Percentiles rank a stretch among this genome's conserved stretches.
phyloP scores from a whole-genome alignment of 2,329 filamentous ascomycete genomes.

The Metarhizium humberi region DNA sequence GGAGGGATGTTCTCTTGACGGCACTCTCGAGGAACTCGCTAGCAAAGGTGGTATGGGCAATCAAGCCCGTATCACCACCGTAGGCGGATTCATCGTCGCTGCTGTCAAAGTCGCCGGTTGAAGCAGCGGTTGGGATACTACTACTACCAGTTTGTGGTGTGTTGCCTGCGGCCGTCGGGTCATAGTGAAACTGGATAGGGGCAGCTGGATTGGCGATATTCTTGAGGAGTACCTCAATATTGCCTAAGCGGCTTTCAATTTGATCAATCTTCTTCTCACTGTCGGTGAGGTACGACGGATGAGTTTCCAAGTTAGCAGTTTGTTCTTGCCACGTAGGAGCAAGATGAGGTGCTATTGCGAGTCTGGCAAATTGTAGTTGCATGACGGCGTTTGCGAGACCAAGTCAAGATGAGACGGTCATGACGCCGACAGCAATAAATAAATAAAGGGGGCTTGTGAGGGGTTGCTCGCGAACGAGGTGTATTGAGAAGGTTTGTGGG shows the following conservation, averaged over 20 bases:
- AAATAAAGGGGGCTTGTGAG: background rate
- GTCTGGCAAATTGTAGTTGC: background rate
- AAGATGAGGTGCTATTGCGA: background rate
- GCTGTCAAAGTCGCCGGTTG: constrained; percentile 26
- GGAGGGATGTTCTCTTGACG: constrained; percentile 37
- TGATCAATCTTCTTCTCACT: constrained; percentile 46
- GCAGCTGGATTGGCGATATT: constrained; percentile 22
- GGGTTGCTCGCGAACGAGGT: background rate
- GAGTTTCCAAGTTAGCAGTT: background rate
- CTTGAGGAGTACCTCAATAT: constrained; percentile 34
- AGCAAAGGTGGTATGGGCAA: constrained; percentile 43
- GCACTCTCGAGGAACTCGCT: constrained; percentile 44
- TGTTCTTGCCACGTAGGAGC: background rate
- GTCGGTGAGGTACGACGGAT: background rate
- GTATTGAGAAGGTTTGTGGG: background rate
- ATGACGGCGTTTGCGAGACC: background rate
- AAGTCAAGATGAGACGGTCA: background rate
- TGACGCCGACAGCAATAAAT: background rate
- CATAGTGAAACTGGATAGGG: constrained; percentile 10
- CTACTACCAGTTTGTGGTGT: constrained; percentile 17
- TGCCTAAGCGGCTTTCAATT: constrained; percentile 34
- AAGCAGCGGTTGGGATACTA: constrained; percentile 16
- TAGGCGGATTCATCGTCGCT: constrained; percentile 31
- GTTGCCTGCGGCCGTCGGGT: constrained; percentile 12
- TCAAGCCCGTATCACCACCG: constrained; percentile 38